These are phyloP conservation scores for Russula griseocarnosa DNA, from an alignment of 768 basidiomycete species.

Conservation along the genomic window DNA sequence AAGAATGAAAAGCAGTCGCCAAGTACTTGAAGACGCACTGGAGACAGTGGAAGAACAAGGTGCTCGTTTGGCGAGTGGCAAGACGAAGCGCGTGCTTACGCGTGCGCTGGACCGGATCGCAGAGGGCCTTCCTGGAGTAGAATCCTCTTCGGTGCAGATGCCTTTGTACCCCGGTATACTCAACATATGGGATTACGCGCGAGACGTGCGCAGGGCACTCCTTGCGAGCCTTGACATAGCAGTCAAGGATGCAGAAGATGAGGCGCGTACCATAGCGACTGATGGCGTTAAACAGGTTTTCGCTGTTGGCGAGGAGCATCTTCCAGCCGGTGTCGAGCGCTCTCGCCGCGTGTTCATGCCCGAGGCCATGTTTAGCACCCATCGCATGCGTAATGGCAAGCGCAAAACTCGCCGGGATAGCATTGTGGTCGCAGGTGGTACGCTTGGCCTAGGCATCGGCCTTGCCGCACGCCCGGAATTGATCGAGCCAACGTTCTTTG, in stretches of 20 bases:
- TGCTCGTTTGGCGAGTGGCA: constrained; percentile 47
- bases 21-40: constrained; percentile 72
- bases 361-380: constrained; percentile 91
- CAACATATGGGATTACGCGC: constrained; percentile 80
- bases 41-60: constrained; percentile 76
- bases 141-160: constrained; percentile 45
- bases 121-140: constrained; percentile 65
- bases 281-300: constrained; percentile 62
- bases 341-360: constrained; percentile 85
- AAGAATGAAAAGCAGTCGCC: constrained; percentile 73
- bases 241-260: constrained; percentile 75
- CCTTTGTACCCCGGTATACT: constrained; percentile 83
- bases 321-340: constrained; percentile 78
- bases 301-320: constrained; percentile 67
- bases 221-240: constrained; percentile 78
- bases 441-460: constrained; percentile 77
- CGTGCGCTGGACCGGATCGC: constrained; percentile 74
- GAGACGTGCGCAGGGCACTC: constrained; percentile 71
- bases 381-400: constrained; percentile 37
- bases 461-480: constrained; percentile 74
- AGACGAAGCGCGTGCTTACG: constrained; percentile 56
- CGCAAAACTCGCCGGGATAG: constrained; percentile 42
- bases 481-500: constrained; percentile 73
- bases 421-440: constrained; percentile 69
- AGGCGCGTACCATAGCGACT: constrained; percentile 66